Percentiles rank a stretch among this genome's conserved stretches.
These are phyloP conservation scores for Apiospora rasikravindrae DNA, from an alignment of 2,329 filamentous ascomycete species.

Conservation along the genomic window DNA sequence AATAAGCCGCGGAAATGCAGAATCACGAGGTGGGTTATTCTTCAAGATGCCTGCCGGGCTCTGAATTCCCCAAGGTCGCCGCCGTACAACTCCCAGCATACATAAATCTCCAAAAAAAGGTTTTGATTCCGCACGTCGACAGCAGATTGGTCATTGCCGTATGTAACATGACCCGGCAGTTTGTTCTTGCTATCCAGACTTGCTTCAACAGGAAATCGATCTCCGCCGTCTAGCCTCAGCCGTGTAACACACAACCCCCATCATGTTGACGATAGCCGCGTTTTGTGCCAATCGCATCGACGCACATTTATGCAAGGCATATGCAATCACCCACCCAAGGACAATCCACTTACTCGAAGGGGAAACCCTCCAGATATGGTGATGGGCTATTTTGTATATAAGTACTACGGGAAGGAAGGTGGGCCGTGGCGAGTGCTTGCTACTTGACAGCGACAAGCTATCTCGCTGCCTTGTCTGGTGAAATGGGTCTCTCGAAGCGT, in stretches of 20 bases:
- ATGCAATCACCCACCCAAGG: neutral
- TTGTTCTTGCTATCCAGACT: neutral
- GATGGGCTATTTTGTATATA: neutral
- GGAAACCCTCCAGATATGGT: neutral
- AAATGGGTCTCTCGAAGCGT: neutral
- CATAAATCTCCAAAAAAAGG: neutral
- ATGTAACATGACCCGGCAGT: neutral
- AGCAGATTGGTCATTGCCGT: neutral
- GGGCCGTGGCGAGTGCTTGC: neutral
- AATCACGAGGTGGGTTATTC: neutral
- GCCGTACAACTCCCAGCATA: neutral
- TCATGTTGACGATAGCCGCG: neutral
- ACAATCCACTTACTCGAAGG: neutral
- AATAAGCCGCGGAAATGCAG: neutral
- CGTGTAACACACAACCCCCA: neutral
- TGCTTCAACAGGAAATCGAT: neutral
- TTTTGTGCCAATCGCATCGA: neutral
- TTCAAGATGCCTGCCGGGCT: neutral
- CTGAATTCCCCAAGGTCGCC: neutral
- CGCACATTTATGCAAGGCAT: neutral
- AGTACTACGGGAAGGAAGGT: neutral
- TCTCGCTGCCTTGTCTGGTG: neutral
- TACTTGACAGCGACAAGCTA: neutral
- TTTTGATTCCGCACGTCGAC: neutral
- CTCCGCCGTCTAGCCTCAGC: neutral